phyloP scores from a whole-genome alignment of 768 basidiomycete species.

The Tylopilus sp. region DNA sequence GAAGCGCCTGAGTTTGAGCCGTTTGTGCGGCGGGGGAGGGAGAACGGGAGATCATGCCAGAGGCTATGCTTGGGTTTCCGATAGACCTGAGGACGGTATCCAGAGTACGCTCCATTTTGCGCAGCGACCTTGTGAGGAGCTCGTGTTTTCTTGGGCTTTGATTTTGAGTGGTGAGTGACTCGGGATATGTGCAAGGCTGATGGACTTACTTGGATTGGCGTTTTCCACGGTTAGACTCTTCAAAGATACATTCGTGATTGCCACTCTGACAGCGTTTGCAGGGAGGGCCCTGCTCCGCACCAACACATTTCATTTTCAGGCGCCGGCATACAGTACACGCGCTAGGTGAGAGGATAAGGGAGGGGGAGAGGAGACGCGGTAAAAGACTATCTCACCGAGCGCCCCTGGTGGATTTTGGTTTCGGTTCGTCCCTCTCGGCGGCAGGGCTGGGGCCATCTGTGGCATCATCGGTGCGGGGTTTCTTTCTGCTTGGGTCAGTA shows the following conservation, averaged over 20 bases:
- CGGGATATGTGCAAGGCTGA: conserved; percentile 13
- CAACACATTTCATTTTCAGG: conserved; percentile 91
- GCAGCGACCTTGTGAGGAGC: conserved; percentile 71
- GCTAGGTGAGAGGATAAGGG: conserved; percentile 37
- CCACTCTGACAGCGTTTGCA: conserved; percentile 83
- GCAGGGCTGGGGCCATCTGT: conserved; percentile 46
- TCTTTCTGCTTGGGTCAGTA: conserved; percentile 49
- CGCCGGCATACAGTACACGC: conserved; percentile 91
- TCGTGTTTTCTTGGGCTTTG: conserved; percentile 73
- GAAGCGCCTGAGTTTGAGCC: conserved; percentile 51
- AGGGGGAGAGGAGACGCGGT: background rate
- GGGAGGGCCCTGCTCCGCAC: conserved; percentile 85
- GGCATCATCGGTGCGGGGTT: conserved; percentile 56
- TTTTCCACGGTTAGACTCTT: conserved; percentile 95
- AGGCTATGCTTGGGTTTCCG: conserved; percentile 74
- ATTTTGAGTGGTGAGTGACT: conserved; percentile 28
- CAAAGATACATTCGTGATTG: conserved; percentile 91
- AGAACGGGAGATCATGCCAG: conserved; percentile 78
- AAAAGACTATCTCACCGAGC: conserved; percentile 53
- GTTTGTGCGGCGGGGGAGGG: conserved; percentile 63
- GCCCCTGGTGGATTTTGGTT: conserved; percentile 84
- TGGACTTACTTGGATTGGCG: conserved; percentile 69
- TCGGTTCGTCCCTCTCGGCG: conserved; percentile 60
- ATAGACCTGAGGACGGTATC: conserved; percentile 89
- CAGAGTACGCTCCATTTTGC: conserved; percentile 91